These are phyloP conservation scores for Musa troglodytarum DNA, from an alignment of 176 grass and related monocot species.

Conservation along the genomic window DNA sequence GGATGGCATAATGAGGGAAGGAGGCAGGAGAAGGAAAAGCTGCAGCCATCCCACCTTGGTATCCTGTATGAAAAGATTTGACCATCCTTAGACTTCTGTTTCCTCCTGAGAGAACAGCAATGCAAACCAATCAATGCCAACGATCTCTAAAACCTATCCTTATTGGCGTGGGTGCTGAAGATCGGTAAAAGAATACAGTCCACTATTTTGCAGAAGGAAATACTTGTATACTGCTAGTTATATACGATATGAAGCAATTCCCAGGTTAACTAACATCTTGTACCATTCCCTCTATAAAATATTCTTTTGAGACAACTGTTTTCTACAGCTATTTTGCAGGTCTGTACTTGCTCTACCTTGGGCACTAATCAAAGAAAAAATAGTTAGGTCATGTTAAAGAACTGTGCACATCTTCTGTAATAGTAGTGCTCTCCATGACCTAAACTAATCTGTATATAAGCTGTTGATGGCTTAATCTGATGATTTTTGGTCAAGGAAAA, in stretches of 20 bases:
- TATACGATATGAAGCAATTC: slow-evolving; percentile 9
- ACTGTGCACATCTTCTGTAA: too few species aligned
- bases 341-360: neutral
- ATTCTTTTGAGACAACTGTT: too few species aligned
- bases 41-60: slow-evolving; percentile 60
- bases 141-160: neutral
- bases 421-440: too few species aligned
- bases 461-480: too few species aligned
- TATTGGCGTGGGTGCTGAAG: neutral
- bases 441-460: too few species aligned
- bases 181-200: neutral
- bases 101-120: slow-evolving; percentile 32
- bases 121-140: neutral
- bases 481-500: too few species aligned
- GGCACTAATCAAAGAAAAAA: too few species aligned
- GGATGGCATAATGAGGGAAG: slow-evolving; percentile 89
- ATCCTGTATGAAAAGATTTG: slow-evolving; percentile 75
- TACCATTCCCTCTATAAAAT: too few species aligned
- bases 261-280: slow-evolving; percentile 45
- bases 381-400: too few species aligned
- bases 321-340: neutral
- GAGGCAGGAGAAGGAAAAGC: slow-evolving; percentile 61
- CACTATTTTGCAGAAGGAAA: neutral
- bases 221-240: neutral
- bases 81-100: slow-evolving; percentile 64